Evolutionary conservation across 179 eudicot genomes (phyloP), one percentile per base, ranked within the genome.

Genomic region (Nepenthes alata): DNA sequence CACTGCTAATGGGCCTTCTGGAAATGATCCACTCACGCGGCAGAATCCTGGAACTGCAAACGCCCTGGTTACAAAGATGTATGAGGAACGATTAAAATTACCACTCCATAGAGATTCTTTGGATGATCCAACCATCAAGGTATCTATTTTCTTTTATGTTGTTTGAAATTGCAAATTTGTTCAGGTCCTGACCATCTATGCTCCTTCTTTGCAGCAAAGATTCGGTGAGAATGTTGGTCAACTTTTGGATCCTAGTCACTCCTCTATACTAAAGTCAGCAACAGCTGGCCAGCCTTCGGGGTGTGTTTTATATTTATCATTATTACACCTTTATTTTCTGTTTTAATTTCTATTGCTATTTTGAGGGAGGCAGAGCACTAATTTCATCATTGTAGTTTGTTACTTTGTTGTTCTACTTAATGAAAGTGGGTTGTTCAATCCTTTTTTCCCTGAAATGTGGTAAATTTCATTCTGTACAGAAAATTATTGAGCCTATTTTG

Each of bases 31-130:
- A 70, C 83, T 83, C 60, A 73, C 78, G 77, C 69, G 89, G 51
- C 98, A 85, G 63, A 83, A 84, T 71, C 66, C 88, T 45, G 90
- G 81, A 15, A 80, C 88, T 59, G 97, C 93, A 6, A 93, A 78
- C 82, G 87, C 85, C 53, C 66, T 93, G 76, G 98, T 95, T 11
- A 73, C 95, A 47, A 93, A 93, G 71, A 89, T 94, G 94, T 87
- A 94, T 3, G 97, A 90, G 82, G 97, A 90, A 51, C 77, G 84
- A 25, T 65, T 90, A 53, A 90, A 93, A 69, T 55, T 81, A 39
- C 98, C 98, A 34, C 78, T 53, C 49, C 97, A 83, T 71, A 83
- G 94, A 72, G 98, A 87, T 70, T 77, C 94, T 16, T 66, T 85
- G 60, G 97, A 94, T 51, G 99, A 90, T 65, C 74, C 88, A 53